Evolutionary conservation across 306 rosid species (phyloP).

Genomic region (Sophora flavescens): DNA sequence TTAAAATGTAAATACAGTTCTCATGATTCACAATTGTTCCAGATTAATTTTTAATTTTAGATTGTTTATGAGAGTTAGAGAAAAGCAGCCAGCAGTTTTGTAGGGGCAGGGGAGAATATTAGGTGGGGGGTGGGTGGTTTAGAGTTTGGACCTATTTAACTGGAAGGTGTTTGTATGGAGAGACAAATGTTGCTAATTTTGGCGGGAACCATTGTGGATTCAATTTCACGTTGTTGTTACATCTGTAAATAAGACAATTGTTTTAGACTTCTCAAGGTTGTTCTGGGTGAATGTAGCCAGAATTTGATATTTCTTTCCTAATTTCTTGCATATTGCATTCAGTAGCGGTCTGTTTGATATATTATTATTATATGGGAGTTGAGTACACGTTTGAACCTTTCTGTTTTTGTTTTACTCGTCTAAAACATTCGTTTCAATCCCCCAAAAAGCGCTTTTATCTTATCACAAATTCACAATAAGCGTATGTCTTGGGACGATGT

Average conservation of each 20-base stretch:
- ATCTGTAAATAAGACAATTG: slow-evolving; percentile 34
- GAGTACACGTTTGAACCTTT: background rate
- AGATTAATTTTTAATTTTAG: slow-evolving; percentile 52
- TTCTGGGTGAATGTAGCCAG: background rate
- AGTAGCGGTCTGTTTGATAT: background rate
- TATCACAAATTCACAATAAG: background rate
- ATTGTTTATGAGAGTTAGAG: slow-evolving; percentile 62
- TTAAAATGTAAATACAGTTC: slow-evolving; percentile 53
- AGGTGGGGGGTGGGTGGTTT: background rate
- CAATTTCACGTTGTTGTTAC: slow-evolving; percentile 12
- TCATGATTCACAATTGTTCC: slow-evolving; percentile 36
- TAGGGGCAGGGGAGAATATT: slow-evolving; percentile 47
- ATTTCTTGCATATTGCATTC: slow-evolving; percentile 2
- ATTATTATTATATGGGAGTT: background rate
- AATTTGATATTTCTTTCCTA: background rate
- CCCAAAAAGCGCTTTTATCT: background rate
- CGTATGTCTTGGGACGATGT: slow-evolving; percentile 18
- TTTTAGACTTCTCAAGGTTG: slow-evolving; percentile 8
- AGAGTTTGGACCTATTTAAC: slow-evolving; percentile 24
- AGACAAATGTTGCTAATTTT: slow-evolving; percentile 36
- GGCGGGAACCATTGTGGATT: slow-evolving; percentile 14
- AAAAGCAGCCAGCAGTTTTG: slow-evolving; percentile 70
- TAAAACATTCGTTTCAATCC: background rate
- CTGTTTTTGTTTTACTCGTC: background rate
- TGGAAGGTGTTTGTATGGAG: slow-evolving; percentile 31